Conservation (phyloP, 352 stramenopile species). For the Phytophthora hybrid region DNA sequence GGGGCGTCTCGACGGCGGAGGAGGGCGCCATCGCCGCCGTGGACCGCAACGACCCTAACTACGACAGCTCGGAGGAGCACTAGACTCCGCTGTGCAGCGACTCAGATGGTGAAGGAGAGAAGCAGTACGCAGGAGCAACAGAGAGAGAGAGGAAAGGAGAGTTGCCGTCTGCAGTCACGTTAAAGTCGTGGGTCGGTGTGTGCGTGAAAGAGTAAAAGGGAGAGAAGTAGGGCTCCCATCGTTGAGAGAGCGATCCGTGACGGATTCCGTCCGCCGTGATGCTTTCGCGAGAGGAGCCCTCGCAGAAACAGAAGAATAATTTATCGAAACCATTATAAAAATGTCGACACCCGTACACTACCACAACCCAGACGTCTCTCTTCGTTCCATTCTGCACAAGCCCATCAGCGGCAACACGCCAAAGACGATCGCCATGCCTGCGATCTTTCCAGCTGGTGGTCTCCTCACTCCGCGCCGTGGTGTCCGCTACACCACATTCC, state of each 20-base stretch:
- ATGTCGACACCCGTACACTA: conserved; percentile 14
- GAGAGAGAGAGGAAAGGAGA: too few species aligned
- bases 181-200: neutral
- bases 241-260: too few species aligned
- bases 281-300: neutral
- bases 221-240: neutral
- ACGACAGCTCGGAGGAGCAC: conserved; percentile 63
- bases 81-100: conserved; percentile 3
- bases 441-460: neutral
- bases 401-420: neutral
- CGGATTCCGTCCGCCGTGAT: neutral
- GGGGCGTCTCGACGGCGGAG: conserved; percentile 62
- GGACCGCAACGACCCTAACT: conserved; percentile 84
- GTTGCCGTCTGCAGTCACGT: too few species aligned
- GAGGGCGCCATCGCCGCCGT: conserved; percentile 51
- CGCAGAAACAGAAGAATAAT: conserved; percentile 20
- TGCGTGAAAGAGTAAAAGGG: neutral
- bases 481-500: neutral
- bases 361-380: neutral
- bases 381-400: neutral
- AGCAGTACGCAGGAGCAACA: neutral
- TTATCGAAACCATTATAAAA: conserved; percentile 43
- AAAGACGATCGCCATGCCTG: neutral
- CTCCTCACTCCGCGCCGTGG: neutral
- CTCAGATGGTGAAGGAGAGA: neutral